Base-by-base conservation (phyloP, 2,329 filamentous ascomycete genomes). In the Diplocarpon mali region DNA sequence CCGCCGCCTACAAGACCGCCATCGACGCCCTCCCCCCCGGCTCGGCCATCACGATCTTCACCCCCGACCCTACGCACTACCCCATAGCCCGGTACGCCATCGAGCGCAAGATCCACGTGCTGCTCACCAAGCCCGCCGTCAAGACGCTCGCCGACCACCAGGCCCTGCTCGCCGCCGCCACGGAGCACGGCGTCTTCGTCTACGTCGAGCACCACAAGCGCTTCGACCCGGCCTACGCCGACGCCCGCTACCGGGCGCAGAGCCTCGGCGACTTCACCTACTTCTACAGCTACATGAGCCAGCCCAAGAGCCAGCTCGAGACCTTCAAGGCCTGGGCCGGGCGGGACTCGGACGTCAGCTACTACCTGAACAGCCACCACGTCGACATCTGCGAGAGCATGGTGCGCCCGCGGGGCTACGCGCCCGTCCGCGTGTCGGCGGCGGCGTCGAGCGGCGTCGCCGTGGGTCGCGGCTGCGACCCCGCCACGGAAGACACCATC, bases 171-270 rank as follows among this genome's bases (percentile, higher is more conserved):
- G 75, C 75, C 40, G 84, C 80, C 17, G 79, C 85, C 5, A 72
- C 74, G 52, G 79, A 84, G 61, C 69, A 85, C 63, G 79, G 80
- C 53, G 88, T 95, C 47, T 90, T 89, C 62, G 87, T 95, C 53
- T 95, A 86, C 69, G 73, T 95, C 57, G 89, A 95, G 72, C 89
- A 95, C 69, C 89, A 95, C 75, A 95, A 95, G 72, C 86, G 90
- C 46, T 95, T 82, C 67, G 89, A 95, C 64, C 89, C 89, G 2
- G 87, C 87, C 16, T 95, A 95, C 69, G 78, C 85, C 12, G 89
- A 95, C 64, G 90, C 90, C 12, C 77, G 81, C 40, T 81, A 81
- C 67, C 80, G 83, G 56, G 85, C 86, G 12, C 69, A 77, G 60
- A 78, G 72, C 42, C 71, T 95, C 7, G 89, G 89, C 53, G 87